Percentiles rank a stretch among this genome's conserved stretches.
These are phyloP conservation scores for Phaeosphaeria sp. DNA, from an alignment of 2,329 filamentous ascomycete genomes.

Conservation along the genomic window DNA sequence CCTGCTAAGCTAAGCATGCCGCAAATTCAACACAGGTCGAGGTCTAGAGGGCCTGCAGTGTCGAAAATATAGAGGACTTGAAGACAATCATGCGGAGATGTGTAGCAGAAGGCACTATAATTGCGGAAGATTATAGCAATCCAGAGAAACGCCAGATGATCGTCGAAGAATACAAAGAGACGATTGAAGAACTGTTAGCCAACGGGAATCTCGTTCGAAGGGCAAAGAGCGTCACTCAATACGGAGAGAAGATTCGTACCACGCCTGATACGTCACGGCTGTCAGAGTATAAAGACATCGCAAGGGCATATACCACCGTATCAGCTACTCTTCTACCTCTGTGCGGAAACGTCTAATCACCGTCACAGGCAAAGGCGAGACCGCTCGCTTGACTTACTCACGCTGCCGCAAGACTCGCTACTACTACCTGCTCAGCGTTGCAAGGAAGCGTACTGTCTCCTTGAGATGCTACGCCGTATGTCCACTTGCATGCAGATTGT, in stretches of 20 bases:
- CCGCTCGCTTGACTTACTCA: neutral
- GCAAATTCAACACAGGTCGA: too few relatives aligned
- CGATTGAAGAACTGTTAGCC: too few relatives aligned
- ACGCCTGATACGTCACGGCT: too few relatives aligned
- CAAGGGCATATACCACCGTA: conserved; percentile 7
- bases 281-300: neutral
- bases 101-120: too few relatives aligned
- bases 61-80: too few relatives aligned
- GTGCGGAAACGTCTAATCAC: neutral
- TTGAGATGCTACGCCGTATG: conserved; percentile 1
- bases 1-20: too few relatives aligned
- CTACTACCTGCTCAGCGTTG: neutral
- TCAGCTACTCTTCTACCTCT: conserved; percentile 9
- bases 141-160: too few relatives aligned
- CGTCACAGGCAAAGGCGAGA: neutral
- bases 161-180: too few relatives aligned
- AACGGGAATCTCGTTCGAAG: neutral
- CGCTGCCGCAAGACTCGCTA: neutral
- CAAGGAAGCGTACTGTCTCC: conserved; percentile 2
- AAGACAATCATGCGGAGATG: too few relatives aligned
- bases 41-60: too few relatives aligned
- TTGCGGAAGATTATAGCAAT: too few relatives aligned
- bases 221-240: neutral
- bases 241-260: neutral
- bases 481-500: neutral